A percentile compares a stretch with the other conserved stretches of the same genome.
These are phyloP conservation scores for Taiwanofungus camphoratus DNA, from an alignment of 1,284 basidiomycete genomes.

Conservation along the genomic window DNA sequence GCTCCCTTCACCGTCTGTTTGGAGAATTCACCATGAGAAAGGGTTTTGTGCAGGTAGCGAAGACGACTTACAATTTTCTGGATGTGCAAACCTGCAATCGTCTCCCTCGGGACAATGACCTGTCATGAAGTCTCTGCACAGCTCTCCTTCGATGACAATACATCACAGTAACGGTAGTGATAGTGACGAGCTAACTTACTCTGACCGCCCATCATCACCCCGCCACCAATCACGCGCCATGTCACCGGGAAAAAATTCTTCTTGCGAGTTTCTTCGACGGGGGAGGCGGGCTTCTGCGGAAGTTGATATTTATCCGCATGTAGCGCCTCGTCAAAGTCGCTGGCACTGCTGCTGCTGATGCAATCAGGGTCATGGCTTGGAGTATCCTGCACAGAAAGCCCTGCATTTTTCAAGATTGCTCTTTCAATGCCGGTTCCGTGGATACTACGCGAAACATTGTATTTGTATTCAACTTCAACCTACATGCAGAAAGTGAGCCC, in stretches of 20 bases:
- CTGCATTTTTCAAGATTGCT: too few relatives aligned
- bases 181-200: slow-evolving; percentile 24
- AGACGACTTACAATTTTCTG: slow-evolving; percentile 21
- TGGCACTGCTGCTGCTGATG: too few relatives aligned
- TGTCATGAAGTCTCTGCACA: slow-evolving; percentile 30
- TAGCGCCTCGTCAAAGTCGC: slow-evolving; percentile 2
- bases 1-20: too few relatives aligned
- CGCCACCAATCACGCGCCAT: slow-evolving; percentile 45
- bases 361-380: neutral
- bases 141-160: slow-evolving; percentile 32
- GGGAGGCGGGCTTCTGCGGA: slow-evolving; percentile 26
- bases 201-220: slow-evolving; percentile 42
- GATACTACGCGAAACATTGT: too few relatives aligned
- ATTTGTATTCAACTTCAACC: too few relatives aligned
- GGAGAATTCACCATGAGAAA: too few relatives aligned
- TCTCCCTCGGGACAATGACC: slow-evolving; percentile 33
- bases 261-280: slow-evolving; percentile 31
- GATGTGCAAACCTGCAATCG: slow-evolving; percentile 36
- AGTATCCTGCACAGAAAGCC: too few relatives aligned
- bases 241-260: slow-evolving; percentile 43
- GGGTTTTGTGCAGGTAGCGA: neutral
- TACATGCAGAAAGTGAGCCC: neutral
- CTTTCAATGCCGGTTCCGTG: too few relatives aligned
- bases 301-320: slow-evolving; percentile 15
- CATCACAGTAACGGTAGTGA: too few relatives aligned